Conservation (phyloP, 2,329 filamentous ascomycete genomes). For the Epichloe baconii region DNA sequence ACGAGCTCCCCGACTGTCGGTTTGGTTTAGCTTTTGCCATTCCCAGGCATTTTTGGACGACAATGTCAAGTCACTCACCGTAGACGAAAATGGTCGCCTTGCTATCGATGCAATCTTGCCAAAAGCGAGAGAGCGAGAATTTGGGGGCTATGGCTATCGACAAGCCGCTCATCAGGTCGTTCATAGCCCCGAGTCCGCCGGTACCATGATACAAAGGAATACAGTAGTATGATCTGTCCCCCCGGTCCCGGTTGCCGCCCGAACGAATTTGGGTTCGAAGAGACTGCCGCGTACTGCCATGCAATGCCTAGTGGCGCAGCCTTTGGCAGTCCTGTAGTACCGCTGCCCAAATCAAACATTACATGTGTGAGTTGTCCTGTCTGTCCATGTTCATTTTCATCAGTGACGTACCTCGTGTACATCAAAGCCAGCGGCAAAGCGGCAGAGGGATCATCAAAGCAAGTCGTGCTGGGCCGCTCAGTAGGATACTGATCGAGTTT, state of each 20-base stretch:
- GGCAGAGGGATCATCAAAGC: constrained; percentile 1
- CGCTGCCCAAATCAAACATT: background rate
- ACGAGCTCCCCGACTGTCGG: constrained; percentile 5
- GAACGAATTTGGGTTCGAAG: background rate
- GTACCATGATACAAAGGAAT: constrained; percentile 6
- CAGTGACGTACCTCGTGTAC: constrained; percentile 3
- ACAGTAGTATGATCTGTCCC: constrained; percentile 3
- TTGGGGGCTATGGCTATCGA: constrained; percentile 4
- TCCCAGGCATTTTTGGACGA: background rate
- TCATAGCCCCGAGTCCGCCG: background rate
- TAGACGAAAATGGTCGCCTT: constrained; percentile 4
- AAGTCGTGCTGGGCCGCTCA: background rate
- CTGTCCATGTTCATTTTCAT: background rate
- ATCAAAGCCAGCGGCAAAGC: constrained; percentile 1
- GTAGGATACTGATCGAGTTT: constrained; percentile 1
- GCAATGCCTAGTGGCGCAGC: background rate
- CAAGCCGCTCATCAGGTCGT: constrained; percentile 4
- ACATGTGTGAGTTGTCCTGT: background rate
- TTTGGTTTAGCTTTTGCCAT: background rate
- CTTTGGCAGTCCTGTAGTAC: constrained; percentile 6
- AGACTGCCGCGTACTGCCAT: background rate
- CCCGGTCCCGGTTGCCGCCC: constrained; percentile 1
- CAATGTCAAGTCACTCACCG: background rate
- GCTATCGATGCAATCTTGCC: constrained; percentile 6
- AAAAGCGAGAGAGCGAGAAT: constrained; percentile 6